phyloP scores from a whole-genome alignment of 345 rosid species.

The Brassica nigra region DNA sequence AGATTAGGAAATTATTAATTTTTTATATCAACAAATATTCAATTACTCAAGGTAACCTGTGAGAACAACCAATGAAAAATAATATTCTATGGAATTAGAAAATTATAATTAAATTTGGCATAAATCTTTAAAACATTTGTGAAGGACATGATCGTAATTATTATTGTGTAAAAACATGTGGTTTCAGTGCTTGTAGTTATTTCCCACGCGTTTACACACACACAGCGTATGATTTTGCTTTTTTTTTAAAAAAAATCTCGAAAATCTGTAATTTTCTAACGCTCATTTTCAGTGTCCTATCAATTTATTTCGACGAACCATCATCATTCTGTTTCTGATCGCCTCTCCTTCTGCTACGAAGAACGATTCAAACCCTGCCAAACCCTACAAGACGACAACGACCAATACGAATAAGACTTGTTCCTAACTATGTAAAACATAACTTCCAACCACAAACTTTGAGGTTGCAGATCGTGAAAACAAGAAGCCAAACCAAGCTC shows the following conservation, averaged over 20 bases:
- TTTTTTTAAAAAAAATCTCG: too few species aligned
- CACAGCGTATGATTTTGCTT: neutral
- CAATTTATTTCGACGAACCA: slow-evolving; percentile 34
- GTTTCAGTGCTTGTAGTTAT: slow-evolving; percentile 3
- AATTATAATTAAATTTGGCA: too few species aligned
- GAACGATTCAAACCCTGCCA: slow-evolving; percentile 30
- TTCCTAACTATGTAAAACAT: neutral
- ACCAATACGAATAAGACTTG: slow-evolving; percentile 4
- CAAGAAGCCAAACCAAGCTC: neutral
- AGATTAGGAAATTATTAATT: too few species aligned
- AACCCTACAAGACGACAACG: slow-evolving; percentile 36
- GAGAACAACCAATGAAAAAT: too few species aligned
- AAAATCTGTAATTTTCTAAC: slow-evolving; percentile 9
- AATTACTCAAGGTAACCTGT: too few species aligned
- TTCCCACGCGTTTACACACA: neutral
- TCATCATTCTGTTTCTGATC: slow-evolving; percentile 17
- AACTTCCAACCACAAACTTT: slow-evolving; percentile 9
- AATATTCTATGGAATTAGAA: too few species aligned
- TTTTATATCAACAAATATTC: too few species aligned
- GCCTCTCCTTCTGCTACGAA: neutral
- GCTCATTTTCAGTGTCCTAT: slow-evolving; percentile 38
- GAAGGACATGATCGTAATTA: too few species aligned
- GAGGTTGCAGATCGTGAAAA: slow-evolving; percentile 17
- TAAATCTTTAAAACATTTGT: too few species aligned
- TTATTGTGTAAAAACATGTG: slow-evolving; percentile 7